Conservation (phyloP, 163 green algal genomes). For the Coccomyxa subellipsoidea region DNA sequence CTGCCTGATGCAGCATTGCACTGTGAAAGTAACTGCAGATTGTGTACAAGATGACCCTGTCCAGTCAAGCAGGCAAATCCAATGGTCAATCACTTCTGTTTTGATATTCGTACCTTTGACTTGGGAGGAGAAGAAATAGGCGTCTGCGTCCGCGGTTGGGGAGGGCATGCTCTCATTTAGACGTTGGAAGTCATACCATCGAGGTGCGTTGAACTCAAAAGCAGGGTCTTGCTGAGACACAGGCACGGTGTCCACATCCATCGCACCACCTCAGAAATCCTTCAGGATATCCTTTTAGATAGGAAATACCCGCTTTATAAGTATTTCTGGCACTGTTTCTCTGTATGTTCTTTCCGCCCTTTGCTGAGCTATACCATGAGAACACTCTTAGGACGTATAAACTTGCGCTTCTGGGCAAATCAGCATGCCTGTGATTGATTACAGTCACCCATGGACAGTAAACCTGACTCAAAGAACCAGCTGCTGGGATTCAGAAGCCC, state of each 20-base stretch:
- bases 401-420: too few species aligned
- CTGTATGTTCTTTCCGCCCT: too few species aligned
- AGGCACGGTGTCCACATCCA: not conserved
- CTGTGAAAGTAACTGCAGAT: not conserved
- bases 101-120: not conserved
- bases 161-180: not conserved
- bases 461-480: too few species aligned
- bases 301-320: too few species aligned
- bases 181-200: not conserved
- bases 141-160: not conserved
- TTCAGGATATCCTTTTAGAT: not conserved
- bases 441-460: too few species aligned
- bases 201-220: conserved; percentile 3
- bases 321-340: too few species aligned
- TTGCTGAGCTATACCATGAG: too few species aligned
- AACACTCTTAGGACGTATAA: too few species aligned
- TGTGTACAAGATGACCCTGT: not conserved
- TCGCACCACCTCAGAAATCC: not conserved
- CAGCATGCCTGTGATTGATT: too few species aligned
- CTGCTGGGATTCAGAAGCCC: too few species aligned
- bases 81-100: too few species aligned
- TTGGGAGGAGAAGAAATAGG: not conserved
- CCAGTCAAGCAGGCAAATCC: not conserved
- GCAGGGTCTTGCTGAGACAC: not conserved
- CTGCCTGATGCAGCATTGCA: not conserved